Evolutionary conservation across 371 early-diverging fungal species (phyloP), one percentile per base, ranked within the genome.

Genomic region (Mucor velutinosus): DNA sequence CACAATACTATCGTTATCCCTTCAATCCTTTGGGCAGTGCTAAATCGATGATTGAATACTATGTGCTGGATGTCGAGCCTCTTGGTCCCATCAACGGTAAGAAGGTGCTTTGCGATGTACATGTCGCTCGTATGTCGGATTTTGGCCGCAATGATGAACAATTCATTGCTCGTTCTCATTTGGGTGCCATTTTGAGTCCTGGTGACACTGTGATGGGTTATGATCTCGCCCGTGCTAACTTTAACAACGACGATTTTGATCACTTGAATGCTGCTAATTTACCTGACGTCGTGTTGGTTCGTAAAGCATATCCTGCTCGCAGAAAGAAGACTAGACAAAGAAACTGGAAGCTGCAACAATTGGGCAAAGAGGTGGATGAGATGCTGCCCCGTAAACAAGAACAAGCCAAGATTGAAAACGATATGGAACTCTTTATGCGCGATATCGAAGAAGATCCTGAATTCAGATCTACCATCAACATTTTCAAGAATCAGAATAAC

Each of bases 361-460:
- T 99, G 45, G 88, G 83, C 70, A 94, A 94, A 85, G 96, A 95
- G 79, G 90, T 91, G 64, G 94, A 93, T 53, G 93, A 90, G 32
- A 88, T 94, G 79, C 76, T 88, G 17, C 85, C 87, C 51, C 90
- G 92, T 74, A 90, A 90, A 69, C 89, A 88, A 72, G 94, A 92
- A 37, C 81, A 85, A 73, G 89, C 89, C 57, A 86, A 86, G 73
- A 84, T 87, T 65, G 93, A 93, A 71, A 78, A 86, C 51, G 96
- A 96, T 62, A 91, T 89, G 74, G 96, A 96, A 73, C 66, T 90
- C 79, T 96, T 96, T 85, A 86, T 95, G 89, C 88, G 94, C 69
- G 99, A 98, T 80, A 84, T 98, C 60, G 98, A 98, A 82, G 98
- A 97, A 84, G 98, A 98, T 86, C 87, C 93, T 27, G 98, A 98